These are phyloP conservation scores for Fremontodendron californicum DNA, from an alignment of 345 rosid species.

Conservation along the genomic window DNA sequence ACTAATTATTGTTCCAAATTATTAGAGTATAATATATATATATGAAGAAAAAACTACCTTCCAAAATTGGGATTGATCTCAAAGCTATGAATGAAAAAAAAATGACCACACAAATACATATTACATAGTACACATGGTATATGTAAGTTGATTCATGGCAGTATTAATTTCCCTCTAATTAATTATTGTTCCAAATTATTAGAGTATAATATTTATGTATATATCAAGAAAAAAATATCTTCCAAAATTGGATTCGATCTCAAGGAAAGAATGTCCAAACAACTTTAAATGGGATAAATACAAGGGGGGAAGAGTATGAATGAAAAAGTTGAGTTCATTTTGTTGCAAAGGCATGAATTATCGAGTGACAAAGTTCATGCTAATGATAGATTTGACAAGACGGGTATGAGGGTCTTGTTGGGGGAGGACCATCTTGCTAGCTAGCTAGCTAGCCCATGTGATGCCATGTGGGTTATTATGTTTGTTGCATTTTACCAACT, in stretches of 20 bases:
- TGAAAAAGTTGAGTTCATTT: background rate
- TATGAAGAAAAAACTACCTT: no score
- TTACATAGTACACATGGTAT: no score
- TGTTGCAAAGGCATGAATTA: background rate
- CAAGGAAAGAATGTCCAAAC: background rate
- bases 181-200: no score
- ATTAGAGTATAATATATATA: no score
- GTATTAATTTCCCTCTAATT: no score
- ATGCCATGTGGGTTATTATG: constrained; percentile 47
- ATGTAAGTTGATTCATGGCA: no score
- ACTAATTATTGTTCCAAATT: no score
- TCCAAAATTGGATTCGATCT: background rate
- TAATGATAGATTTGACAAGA: constrained; percentile 34
- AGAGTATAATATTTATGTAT: no score
- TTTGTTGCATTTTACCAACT: background rate
- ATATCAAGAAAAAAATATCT: no score
- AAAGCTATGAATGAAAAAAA: no score
- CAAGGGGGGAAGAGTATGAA: background rate
- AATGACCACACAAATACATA: background rate
- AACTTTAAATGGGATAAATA: background rate
- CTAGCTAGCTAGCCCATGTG: constrained; percentile 43
- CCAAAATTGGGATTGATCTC: background rate
- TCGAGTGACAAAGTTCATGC: constrained; percentile 2
- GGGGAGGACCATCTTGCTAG: constrained; percentile 28
- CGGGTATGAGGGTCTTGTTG: constrained; percentile 1